phyloP scores from a whole-genome alignment of 2,329 filamentous ascomycete species.

The Thielaviopsis euricoi region DNA sequence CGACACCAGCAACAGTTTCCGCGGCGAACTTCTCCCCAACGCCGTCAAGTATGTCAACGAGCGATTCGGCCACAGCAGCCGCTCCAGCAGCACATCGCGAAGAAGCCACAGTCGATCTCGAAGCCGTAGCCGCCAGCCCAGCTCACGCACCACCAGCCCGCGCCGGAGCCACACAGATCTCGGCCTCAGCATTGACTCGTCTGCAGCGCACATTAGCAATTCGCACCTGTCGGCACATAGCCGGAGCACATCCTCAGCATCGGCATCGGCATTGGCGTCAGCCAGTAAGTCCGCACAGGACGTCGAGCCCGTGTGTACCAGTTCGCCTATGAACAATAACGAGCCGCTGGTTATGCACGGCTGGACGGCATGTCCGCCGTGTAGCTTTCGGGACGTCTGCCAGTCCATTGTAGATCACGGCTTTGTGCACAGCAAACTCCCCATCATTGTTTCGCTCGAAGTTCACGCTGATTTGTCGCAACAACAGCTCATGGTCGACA shows the following conservation, averaged over 20 bases:
- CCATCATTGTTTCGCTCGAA: slow-evolving; percentile 82
- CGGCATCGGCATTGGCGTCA: no score
- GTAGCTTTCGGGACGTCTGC: slow-evolving; percentile 77
- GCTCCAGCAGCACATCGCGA: slow-evolving; percentile 7
- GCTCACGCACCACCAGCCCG: slow-evolving; percentile 9
- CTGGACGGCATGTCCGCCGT: slow-evolving; percentile 71
- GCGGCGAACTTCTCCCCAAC: slow-evolving; percentile 29
- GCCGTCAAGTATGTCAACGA: slow-evolving; percentile 16
- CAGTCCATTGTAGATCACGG: slow-evolving; percentile 61
- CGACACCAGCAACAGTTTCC: slow-evolving; percentile 29
- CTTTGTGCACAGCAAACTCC: slow-evolving; percentile 59
- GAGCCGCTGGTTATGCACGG: slow-evolving; percentile 74
- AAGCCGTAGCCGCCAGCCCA: no score
- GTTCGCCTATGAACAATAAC: neutral
- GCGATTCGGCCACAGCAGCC: slow-evolving; percentile 21
- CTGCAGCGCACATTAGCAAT: no score
- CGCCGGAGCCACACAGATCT: slow-evolving; percentile 4
- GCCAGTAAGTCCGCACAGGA: no score
- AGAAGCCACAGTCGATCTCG: no score
- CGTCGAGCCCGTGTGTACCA: neutral
- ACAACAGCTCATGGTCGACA: slow-evolving; percentile 82
- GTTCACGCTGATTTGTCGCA: slow-evolving; percentile 71
- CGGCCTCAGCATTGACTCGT: neutral
- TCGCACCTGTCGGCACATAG: no score
- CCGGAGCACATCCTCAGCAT: no score